phyloP scores from a whole-genome alignment of 768 basidiomycete genomes.

The Leccinum disarticulatum region DNA sequence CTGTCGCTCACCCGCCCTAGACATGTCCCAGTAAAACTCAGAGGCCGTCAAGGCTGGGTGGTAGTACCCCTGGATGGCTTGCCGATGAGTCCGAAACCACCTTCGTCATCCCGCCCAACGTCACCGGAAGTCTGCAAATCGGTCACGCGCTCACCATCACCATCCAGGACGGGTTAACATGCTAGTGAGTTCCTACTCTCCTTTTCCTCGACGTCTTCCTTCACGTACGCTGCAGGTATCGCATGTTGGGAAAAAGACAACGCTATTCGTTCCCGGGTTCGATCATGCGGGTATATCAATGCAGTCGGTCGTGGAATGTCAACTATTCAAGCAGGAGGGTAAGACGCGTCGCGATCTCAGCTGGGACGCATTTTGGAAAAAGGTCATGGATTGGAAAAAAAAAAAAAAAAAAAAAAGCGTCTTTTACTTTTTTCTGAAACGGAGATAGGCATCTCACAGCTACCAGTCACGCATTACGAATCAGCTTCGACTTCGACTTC shows the following conservation, averaged over 20 bases:
- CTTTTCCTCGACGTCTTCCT: too few relatives aligned
- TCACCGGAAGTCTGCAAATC: slow-evolving; percentile 93
- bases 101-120: slow-evolving; percentile 91
- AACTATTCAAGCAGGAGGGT: slow-evolving; percentile 77
- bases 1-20: too few relatives aligned
- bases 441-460: slow-evolving; percentile 38
- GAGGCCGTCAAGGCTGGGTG: slow-evolving; percentile 78
- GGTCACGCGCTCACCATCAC: slow-evolving; percentile 70
- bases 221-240: slow-evolving; percentile 48
- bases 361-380: slow-evolving; percentile 75
- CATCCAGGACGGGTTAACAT: slow-evolving; percentile 74
- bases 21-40: too few relatives aligned
- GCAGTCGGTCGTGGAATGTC: slow-evolving; percentile 94
- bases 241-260: slow-evolving; percentile 88
- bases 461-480: slow-evolving; percentile 56
- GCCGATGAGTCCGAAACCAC: slow-evolving; percentile 56
- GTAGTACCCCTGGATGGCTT: slow-evolving; percentile 65
- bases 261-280: slow-evolving; percentile 90
- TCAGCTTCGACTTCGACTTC: too few relatives aligned
- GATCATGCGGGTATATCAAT: slow-evolving; percentile 99
- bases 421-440: too few relatives aligned
- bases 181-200: slow-evolving; percentile 59
- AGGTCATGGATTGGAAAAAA: slow-evolving; percentile 80
- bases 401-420: slow-evolving; percentile 50
- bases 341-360: slow-evolving; percentile 92